phyloP scores from a whole-genome alignment of 352 stramenopile genomes.

The Plasmopara muralis region DNA sequence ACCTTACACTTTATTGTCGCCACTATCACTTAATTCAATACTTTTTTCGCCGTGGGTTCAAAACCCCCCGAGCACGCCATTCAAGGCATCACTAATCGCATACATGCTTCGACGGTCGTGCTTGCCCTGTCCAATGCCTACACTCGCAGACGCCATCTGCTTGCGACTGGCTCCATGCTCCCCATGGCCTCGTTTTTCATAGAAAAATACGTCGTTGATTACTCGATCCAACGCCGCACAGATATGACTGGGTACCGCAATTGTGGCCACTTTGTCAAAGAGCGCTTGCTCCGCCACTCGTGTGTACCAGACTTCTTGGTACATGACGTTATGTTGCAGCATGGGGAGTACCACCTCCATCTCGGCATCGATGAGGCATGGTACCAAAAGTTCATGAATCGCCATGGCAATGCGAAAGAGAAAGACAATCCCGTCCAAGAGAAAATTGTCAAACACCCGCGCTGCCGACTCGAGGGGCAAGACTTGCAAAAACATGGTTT shows the following conservation, averaged over 20 bases:
- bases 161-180: slow-evolving; percentile 23
- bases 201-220: slow-evolving; percentile 84
- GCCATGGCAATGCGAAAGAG: slow-evolving; percentile 77
- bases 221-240: slow-evolving; percentile 64
- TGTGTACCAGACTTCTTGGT: slow-evolving; percentile 52
- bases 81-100: slow-evolving; percentile 67
- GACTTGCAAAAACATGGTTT: slow-evolving; percentile 82
- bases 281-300: slow-evolving; percentile 61
- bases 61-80: slow-evolving; percentile 64
- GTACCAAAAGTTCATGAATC: slow-evolving; percentile 63
- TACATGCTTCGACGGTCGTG: slow-evolving; percentile 67
- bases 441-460: slow-evolving; percentile 77
- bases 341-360: slow-evolving; percentile 74
- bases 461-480: slow-evolving; percentile 68
- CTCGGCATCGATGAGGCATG: slow-evolving; percentile 45
- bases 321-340: slow-evolving; percentile 59
- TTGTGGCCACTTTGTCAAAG: slow-evolving; percentile 54
- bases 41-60: slow-evolving; percentile 15
- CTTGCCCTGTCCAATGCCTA: slow-evolving; percentile 62
- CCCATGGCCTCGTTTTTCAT: slow-evolving; percentile 46
- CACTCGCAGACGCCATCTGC: slow-evolving; percentile 33
- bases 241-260: slow-evolving; percentile 62
- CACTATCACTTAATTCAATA: background rate
- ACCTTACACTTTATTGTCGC: background rate
- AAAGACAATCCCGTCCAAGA: slow-evolving; percentile 80